phyloP scores from a whole-genome alignment of 768 basidiomycete genomes.

The Psilocybe sp. region DNA sequence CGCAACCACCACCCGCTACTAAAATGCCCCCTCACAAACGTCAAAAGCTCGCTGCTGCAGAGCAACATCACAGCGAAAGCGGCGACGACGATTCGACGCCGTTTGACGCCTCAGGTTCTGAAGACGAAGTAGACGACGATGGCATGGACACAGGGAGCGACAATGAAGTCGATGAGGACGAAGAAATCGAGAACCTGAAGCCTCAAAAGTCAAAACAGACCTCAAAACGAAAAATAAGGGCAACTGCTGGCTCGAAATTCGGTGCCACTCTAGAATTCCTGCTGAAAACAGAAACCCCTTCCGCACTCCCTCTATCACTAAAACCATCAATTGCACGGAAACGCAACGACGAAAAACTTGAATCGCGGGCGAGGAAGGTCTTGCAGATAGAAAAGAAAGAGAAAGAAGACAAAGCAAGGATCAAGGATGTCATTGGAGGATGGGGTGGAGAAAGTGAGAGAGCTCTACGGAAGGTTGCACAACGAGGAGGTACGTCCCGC shows the following conservation, averaged over 20 bases:
- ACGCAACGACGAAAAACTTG: slow-evolving; percentile 74
- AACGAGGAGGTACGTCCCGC: slow-evolving; percentile 65
- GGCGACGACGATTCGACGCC: slow-evolving; percentile 12
- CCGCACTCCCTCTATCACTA: slow-evolving; percentile 69
- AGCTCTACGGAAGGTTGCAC: slow-evolving; percentile 79
- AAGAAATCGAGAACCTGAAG: slow-evolving; percentile 58
- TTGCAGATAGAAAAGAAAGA: slow-evolving; percentile 72
- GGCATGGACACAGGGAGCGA: slow-evolving; percentile 12
- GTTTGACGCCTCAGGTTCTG: slow-evolving; percentile 16
- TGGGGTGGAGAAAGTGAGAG: slow-evolving; percentile 87
- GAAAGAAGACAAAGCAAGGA: slow-evolving; percentile 65
- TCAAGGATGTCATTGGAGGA: slow-evolving; percentile 75
- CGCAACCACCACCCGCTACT: background rate
- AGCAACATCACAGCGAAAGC: slow-evolving; percentile 23
- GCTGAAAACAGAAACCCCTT: slow-evolving; percentile 69
- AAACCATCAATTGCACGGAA: slow-evolving; percentile 70
- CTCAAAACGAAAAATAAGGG: slow-evolving; percentile 78
- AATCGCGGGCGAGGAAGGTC: slow-evolving; percentile 67
- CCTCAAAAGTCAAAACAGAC: slow-evolving; percentile 74
- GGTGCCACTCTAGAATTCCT: slow-evolving; percentile 73
- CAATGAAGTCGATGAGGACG: slow-evolving; percentile 47
- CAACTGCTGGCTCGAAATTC: slow-evolving; percentile 71
- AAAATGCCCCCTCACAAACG: slow-evolving; percentile 56
- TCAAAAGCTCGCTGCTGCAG: slow-evolving; percentile 38
- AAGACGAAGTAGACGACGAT: slow-evolving; percentile 20